Evolutionary conservation across 2,329 filamentous ascomycete species (phyloP), one percentile per base, ranked within the genome.

Genomic region (Epichloe glyceriae): DNA sequence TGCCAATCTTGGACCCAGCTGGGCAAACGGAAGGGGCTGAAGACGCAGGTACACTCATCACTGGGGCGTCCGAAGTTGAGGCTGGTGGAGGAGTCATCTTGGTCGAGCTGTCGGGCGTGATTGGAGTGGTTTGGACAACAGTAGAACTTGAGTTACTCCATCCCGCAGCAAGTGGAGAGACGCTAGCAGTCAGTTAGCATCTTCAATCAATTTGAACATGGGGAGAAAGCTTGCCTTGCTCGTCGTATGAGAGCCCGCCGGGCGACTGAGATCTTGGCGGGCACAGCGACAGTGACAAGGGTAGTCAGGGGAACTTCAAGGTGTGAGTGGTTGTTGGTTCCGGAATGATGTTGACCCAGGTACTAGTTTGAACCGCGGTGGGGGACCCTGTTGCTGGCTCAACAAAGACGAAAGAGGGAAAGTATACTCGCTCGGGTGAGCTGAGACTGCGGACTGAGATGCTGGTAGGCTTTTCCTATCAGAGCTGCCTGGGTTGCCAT

Each of bases 321-420:
- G 65, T 69, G 53, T 69, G 69, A 1, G 69, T 70, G 5, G 68
- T 71, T 2, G 67, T 70, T 34, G 61, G 58, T 42, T 67, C 65
- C 2, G 60, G 57, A 26, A 71, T 65, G 45, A 70, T 49, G 34
- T 71, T 71, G 50, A 63, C 62, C 64, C 67, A 69, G 19, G 67
- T 70, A 46, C 62, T 64, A 7, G 67, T 70, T 19, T 63, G 58
- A 3, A 68, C 52, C 7, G 55, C 55, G 2, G 57, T 44, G 22
- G 53, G 38, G 41, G 48, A 2, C 51, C 51, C 46, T 40, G 54
- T 47, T 49, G 46, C 47, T 39, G 48, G 35, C 42, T 62, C 50
- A 52, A 58, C 58, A n/a, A 56, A 57, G 53, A 60, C 41, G 51
- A 50, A 39, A 40, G 57, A 38, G 52, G 49, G 40, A 44, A 59